Evolutionary conservation across 148 eudicot genomes (phyloP).

Genomic region (Selenicereus undatus): DNA sequence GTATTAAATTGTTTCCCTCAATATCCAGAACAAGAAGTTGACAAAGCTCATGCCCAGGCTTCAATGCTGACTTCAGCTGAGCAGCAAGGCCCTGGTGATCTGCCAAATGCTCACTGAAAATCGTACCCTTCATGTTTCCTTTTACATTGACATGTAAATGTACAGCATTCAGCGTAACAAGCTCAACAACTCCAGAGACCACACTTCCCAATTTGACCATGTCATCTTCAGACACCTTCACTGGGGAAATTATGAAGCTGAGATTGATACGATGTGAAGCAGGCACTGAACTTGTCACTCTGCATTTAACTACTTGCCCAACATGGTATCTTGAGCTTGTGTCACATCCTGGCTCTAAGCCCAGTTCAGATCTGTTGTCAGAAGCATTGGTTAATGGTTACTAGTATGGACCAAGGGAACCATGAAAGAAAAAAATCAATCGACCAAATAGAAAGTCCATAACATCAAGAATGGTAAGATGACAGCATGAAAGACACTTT

Average conservation of each 20-base stretch:
- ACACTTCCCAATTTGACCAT: constrained; percentile 65
- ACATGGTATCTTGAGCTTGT: constrained; percentile 74
- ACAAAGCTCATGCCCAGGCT: constrained; percentile 81
- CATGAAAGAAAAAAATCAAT: neutral
- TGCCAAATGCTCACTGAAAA: constrained; percentile 74
- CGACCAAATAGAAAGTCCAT: neutral
- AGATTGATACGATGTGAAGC: constrained; percentile 69
- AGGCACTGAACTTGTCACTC: constrained; percentile 68
- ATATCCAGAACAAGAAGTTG: constrained; percentile 80
- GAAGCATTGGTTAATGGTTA: neutral
- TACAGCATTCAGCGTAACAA: constrained; percentile 50
- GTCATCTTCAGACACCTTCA: constrained; percentile 54
- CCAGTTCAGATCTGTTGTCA: constrained; percentile 76
- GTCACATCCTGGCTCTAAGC: constrained; percentile 73
- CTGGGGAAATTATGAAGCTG: constrained; percentile 68
- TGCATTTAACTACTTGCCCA: constrained; percentile 95
- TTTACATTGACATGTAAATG: constrained; percentile 49
- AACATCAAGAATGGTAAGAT: neutral
- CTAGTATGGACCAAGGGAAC: neutral
- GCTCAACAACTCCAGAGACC: constrained; percentile 85
- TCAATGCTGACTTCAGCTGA: constrained; percentile 55
- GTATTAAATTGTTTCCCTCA: constrained; percentile 68
- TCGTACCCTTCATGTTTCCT: constrained; percentile 68
- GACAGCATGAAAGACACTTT: too few relatives aligned
- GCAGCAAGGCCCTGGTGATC: constrained; percentile 82